Evolutionary conservation across 2,329 filamentous ascomycete genomes (phyloP).

Genomic region (Blumeria hordei): DNA sequence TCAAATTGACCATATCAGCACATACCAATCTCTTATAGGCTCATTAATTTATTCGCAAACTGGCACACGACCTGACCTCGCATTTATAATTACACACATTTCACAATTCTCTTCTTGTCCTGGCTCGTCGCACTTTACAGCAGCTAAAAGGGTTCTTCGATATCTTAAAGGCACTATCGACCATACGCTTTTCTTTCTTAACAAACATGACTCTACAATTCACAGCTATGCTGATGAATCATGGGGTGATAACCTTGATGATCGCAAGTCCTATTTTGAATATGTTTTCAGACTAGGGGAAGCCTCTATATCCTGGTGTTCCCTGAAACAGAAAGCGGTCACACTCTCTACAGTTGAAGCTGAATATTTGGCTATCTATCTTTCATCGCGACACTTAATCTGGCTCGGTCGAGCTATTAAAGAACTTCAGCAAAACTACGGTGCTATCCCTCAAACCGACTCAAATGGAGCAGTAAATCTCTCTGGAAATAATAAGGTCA

Average conservation of each 20-base stretch:
- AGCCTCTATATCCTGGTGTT: constrained; percentile 1
- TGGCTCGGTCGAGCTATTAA: background rate
- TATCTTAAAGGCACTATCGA: background rate
- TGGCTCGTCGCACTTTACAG: background rate
- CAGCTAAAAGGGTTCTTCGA: background rate
- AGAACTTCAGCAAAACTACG: background rate
- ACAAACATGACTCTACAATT: background rate
- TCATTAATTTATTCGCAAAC: background rate
- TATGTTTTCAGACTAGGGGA: constrained; percentile 1
- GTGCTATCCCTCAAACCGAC: background rate
- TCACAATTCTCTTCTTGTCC: background rate
- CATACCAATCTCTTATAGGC: background rate
- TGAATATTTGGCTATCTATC: background rate
- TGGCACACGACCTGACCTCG: background rate
- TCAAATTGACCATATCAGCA: background rate
- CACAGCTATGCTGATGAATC: background rate
- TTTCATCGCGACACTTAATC: background rate
- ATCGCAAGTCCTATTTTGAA: constrained; percentile 1
- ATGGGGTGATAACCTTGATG: background rate
- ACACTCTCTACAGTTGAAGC: background rate
- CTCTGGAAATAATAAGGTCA: background rate
- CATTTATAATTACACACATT: background rate
- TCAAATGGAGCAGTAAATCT: background rate
- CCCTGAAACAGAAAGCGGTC: background rate
- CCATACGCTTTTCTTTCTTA: background rate